Evolutionary conservation across 306 rosid genomes (phyloP), one percentile per base, ranked within the genome.

Genomic region (Fagus crenata): DNA sequence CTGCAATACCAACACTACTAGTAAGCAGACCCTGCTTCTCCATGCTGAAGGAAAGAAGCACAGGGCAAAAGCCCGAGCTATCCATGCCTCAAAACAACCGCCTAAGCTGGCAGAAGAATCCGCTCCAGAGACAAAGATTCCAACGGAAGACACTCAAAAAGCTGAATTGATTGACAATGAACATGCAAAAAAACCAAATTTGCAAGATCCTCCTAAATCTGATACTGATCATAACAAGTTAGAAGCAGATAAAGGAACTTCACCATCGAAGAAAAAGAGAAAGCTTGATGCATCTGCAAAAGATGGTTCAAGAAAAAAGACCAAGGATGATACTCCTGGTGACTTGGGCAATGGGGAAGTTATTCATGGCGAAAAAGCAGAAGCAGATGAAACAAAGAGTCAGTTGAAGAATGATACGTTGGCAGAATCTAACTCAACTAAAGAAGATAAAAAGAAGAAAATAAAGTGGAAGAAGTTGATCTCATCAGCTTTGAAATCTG

Each of bases 41-140:
- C 97, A 95, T 81, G 97, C 97, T 4, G 98, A 95, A 78, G 98
- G 98, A 82, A 95, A 95, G 93, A 95, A 92, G 88, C 98, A 92
- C 85, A 88, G 82, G 86, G 96, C 85, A 33, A 95, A 86, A 86
- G 97, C 96, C 82, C 81, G 94, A 75, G 96, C 89, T 43, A 70
- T 88, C 83, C 96, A 84, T 75, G 89, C 90, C 59, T 86, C 89
- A 5, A 83, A 92, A 43, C 89, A 89, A 69, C 89, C 69, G 75
- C 78, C 86, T 22, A 72, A 53, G 81, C 81, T 76, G 80, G 74
- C 71, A 0, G 90, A 90, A 42, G 86, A 78, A 59, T 75, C 87
- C 73, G 75, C 79, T 36, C 69, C 71, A 39, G 86, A 89, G 83
- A 71, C 78, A 49, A 83, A 87, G 67, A 71, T 49, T 75, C 59